Evolutionary conservation across 345 rosid genomes (phyloP).

Genomic region (Balakata baccata): DNA sequence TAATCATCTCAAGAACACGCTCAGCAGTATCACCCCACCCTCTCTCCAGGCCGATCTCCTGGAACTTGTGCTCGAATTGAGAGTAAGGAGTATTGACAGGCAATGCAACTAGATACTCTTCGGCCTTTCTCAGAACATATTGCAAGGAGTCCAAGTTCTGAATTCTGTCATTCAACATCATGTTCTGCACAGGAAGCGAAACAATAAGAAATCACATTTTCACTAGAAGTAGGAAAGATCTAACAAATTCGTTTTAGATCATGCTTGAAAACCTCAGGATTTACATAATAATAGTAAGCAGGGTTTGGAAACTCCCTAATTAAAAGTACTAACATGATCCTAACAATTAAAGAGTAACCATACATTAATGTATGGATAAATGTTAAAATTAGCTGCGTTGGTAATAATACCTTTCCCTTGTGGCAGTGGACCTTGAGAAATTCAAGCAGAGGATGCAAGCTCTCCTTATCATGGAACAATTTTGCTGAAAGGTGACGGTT

Average conservation of each 20-base stretch:
- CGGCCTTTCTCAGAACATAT: conserved; percentile 78
- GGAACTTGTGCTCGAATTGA: conserved; percentile 67
- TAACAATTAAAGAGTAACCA: no score
- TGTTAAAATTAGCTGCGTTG: background rate
- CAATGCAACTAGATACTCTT: conserved; percentile 61
- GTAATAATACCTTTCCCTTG: conserved; percentile 61
- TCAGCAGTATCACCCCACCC: conserved; percentile 92
- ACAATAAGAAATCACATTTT: background rate
- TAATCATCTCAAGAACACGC: conserved; percentile 82
- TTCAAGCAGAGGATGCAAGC: conserved; percentile 83
- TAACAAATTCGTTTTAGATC: background rate
- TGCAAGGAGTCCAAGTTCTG: conserved; percentile 65
- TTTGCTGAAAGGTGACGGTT: conserved; percentile 94
- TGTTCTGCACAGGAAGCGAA: conserved; percentile 42
- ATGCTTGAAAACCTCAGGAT: background rate
- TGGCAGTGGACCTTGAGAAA: conserved; percentile 81
- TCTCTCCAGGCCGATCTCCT: conserved; percentile 87
- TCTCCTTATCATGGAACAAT: conserved; percentile 93
- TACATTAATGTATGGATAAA: no score
- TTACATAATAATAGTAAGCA: no score
- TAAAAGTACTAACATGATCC: no score
- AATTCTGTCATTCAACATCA: conserved; percentile 77
- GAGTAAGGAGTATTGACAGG: conserved; percentile 52
- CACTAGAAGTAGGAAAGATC: background rate
- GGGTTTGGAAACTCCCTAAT: background rate